A percentile compares a stretch with the other conserved stretches of the same genome.
phyloP scores from a whole-genome alignment of 2,329 filamentous ascomycete species.

The Phaeomoniella chlamydospora region DNA sequence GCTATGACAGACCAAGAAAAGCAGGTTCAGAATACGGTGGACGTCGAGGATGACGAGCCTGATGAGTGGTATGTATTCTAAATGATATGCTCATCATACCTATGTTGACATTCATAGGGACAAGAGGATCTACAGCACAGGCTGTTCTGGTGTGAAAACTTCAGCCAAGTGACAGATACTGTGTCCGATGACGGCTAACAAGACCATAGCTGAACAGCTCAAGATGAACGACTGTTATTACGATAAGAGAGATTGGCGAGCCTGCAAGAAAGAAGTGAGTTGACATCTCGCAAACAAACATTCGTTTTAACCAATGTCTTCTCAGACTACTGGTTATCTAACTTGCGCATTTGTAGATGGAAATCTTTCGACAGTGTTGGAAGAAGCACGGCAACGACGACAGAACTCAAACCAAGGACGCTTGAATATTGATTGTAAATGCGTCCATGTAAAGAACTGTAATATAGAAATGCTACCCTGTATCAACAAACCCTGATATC shows the following conservation, averaged over 20 bases:
- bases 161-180: neutral
- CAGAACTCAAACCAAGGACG: conserved; percentile 64
- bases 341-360: conserved; percentile 49
- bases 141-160: conserved; percentile 58
- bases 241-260: conserved; percentile 90
- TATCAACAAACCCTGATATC: too few species aligned
- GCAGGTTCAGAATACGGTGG: conserved; percentile 22
- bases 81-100: conserved; percentile 3
- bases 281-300: conserved; percentile 4
- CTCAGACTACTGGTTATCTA: neutral
- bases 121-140: conserved; percentile 93
- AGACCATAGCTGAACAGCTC: conserved; percentile 58
- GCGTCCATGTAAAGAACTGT: too few species aligned
- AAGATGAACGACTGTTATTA: conserved; percentile 93
- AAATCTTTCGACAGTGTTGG: conserved; percentile 80
- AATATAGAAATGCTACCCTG: too few species aligned
- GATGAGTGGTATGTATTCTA: conserved; percentile 68
- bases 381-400: conserved; percentile 76
- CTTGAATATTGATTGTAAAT: conserved; percentile 16
- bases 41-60: conserved; percentile 56
- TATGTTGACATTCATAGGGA: conserved; percentile 50
- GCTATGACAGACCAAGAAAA: conserved; percentile 44
- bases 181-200: neutral
- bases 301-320: conserved; percentile 7
- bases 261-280: conserved; percentile 75